phyloP scores from a whole-genome alignment of 2,329 filamentous ascomycete genomes.

The Sclerotinia subarctica region DNA sequence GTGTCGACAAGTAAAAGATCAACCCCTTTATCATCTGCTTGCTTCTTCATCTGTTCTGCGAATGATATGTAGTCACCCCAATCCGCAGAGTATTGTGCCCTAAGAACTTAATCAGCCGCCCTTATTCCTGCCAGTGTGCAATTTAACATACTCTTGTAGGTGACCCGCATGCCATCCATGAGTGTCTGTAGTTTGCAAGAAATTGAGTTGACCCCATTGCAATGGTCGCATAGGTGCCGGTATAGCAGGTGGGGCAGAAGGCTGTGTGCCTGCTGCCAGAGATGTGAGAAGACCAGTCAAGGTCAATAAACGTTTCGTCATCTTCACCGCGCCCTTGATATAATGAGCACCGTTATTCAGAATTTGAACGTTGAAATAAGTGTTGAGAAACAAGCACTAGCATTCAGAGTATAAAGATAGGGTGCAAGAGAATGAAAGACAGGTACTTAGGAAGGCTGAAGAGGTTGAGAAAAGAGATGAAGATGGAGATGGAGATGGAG shows the following conservation, averaged over 20 bases:
- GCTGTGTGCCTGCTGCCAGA: slow-evolving; percentile 59
- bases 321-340: slow-evolving; percentile 6
- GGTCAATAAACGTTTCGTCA: slow-evolving; percentile 27
- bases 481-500: background rate
- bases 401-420: background rate
- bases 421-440: background rate
- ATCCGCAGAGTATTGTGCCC: slow-evolving; percentile 87
- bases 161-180: slow-evolving; percentile 96
- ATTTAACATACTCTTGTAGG: slow-evolving; percentile 68
- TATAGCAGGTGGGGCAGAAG: slow-evolving; percentile 73
- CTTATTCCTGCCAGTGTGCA: background rate
- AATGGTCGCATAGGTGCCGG: slow-evolving; percentile 79
- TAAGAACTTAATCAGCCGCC: slow-evolving; percentile 39
- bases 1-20: slow-evolving; percentile 95
- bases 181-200: slow-evolving; percentile 93
- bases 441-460: background rate
- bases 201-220: slow-evolving; percentile 92
- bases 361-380: background rate
- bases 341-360: background rate
- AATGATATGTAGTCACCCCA: slow-evolving; percentile 99
- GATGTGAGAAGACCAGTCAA: slow-evolving; percentile 27
- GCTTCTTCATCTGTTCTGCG: slow-evolving; percentile 72
- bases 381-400: background rate
- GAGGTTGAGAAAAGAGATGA: background rate
- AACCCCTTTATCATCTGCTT: slow-evolving; percentile 71